Percentiles rank a stretch among this genome's conserved stretches.
phyloP scores from a whole-genome alignment of 805 yeast genomes.

The Metahyphopichia silvanorum region DNA sequence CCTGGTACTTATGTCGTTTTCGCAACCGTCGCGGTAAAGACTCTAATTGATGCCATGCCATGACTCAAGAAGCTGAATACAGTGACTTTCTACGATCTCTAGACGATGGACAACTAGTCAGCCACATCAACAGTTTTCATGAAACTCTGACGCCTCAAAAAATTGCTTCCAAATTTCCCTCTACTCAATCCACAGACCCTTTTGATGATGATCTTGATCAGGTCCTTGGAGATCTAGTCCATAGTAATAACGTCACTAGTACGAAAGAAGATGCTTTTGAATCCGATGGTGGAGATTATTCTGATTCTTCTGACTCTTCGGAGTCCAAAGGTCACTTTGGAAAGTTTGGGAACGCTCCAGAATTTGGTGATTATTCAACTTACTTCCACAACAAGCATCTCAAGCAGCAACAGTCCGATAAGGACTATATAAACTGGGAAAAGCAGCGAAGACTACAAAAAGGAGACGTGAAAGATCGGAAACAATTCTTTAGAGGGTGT shows the following conservation, averaged over 20 bases:
- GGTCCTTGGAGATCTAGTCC: slow-evolving; percentile 7
- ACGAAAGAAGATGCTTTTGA: background rate
- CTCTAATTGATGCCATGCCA: too few relatives aligned
- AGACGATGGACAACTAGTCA: slow-evolving; percentile 16
- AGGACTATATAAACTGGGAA: slow-evolving; percentile 49
- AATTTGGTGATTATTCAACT: slow-evolving; percentile 64
- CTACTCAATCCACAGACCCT: slow-evolving; percentile 14
- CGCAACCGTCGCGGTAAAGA: too few relatives aligned
- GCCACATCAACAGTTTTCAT: slow-evolving; percentile 11
- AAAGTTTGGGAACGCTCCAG: too few relatives aligned
- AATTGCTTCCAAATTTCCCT: background rate
- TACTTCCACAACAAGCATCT: slow-evolving; percentile 60
- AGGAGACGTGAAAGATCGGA: slow-evolving; percentile 13
- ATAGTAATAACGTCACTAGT: background rate
- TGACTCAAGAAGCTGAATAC: too few relatives aligned
- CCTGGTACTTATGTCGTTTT: too few relatives aligned
- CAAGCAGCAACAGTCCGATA: slow-evolving; percentile 62
- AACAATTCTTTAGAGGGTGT: slow-evolving; percentile 57
- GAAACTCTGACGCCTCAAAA: slow-evolving; percentile 2
- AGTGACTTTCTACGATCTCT: slow-evolving; percentile 13
- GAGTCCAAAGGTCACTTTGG: background rate
- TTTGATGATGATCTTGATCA: slow-evolving; percentile 20
- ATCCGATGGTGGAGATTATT: background rate
- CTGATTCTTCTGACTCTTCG: background rate
- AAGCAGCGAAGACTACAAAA: slow-evolving; percentile 26